phyloP scores from a whole-genome alignment of 1,139 yeast species.

The Taiozyma sp. region DNA sequence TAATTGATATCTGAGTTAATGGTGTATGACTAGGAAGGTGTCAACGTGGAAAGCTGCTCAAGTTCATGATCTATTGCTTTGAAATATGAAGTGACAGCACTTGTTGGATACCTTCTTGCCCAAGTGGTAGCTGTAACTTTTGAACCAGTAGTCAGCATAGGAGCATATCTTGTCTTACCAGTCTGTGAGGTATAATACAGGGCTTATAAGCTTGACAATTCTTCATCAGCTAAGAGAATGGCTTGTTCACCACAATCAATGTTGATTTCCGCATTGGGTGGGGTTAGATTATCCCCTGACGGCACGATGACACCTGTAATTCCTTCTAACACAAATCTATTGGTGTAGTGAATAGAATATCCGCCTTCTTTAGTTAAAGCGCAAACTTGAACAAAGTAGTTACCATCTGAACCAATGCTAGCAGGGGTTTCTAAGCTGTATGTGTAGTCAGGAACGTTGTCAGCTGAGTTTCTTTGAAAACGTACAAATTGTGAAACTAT shows the following conservation, averaged over 20 bases:
- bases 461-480: constrained; percentile 27
- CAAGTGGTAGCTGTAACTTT: constrained; percentile 61
- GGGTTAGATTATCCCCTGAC: constrained; percentile 34
- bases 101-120: constrained; percentile 57
- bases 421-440: constrained; percentile 33
- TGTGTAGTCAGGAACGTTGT: constrained; percentile 25
- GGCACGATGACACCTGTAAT: constrained; percentile 58
- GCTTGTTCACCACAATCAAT: constrained; percentile 24
- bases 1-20: constrained; percentile 57
- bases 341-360: constrained; percentile 62
- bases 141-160: constrained; percentile 81
- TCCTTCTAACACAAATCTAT: constrained; percentile 57
- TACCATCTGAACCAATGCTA: constrained; percentile 53
- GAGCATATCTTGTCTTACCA: constrained; percentile 72
- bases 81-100: constrained; percentile 53
- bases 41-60: constrained; percentile 51
- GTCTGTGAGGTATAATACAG: constrained; percentile 73
- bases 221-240: constrained; percentile 15
- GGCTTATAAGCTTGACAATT: constrained; percentile 24
- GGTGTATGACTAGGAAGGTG: constrained; percentile 81
- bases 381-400: constrained; percentile 63
- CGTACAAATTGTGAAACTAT: constrained; percentile 56
- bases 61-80: constrained; percentile 39
- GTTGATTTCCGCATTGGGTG: constrained; percentile 38
- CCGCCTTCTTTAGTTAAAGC: constrained; percentile 35